Evolutionary conservation across 1,284 basidiomycete genomes (phyloP), one percentile per base, ranked within the genome.

Genomic region (Fomes fomentarius): DNA sequence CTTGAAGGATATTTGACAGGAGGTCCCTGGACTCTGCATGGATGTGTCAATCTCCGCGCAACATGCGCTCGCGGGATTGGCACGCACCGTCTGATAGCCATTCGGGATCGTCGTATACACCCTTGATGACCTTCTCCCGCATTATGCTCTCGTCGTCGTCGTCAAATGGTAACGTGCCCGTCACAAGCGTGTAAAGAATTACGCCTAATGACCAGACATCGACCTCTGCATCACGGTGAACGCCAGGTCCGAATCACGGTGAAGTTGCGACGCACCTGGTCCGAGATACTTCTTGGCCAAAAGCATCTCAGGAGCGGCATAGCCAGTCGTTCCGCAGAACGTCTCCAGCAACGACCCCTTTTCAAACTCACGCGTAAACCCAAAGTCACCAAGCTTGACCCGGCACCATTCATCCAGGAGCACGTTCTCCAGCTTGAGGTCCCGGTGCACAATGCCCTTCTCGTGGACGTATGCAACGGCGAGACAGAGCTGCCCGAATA

Each of bases 191-290:
- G 70, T 96, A 98, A 9, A 99, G 78, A 50, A 99, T 98, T 57
- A 99, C 84, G 3, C 96, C 96, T 30, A 98, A 78, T 0, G 97
- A 98, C 96, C 96, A 99, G 25, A 98, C 81, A 67, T 99, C 97
- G 42, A 98, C 94, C 80, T 98, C 94, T 89, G 77, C 57, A 30
- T 39, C 19, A 8, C 24, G 40, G 47, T 30, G n/a, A 45, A 17
- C 15, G 28, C 21, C 21, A 8, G 19, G 38, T 12, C n/a, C 21
- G 21, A 3, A 12, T 4, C 15, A 19, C 24, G 4, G 22, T 1
- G 21, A 19, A 22, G 31, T 14, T n/a, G 15, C 14, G 28, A 73
- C 83, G 56, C 54, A 89, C 92, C 91, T 70, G 91, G 87, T 6
- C 97, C 97, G 22, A 89, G 82, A 68, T 99, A 99, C 70, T 88